Evolutionary conservation across 257 asterid species (phyloP).

Genomic region (Galeopsis tetrahit): DNA sequence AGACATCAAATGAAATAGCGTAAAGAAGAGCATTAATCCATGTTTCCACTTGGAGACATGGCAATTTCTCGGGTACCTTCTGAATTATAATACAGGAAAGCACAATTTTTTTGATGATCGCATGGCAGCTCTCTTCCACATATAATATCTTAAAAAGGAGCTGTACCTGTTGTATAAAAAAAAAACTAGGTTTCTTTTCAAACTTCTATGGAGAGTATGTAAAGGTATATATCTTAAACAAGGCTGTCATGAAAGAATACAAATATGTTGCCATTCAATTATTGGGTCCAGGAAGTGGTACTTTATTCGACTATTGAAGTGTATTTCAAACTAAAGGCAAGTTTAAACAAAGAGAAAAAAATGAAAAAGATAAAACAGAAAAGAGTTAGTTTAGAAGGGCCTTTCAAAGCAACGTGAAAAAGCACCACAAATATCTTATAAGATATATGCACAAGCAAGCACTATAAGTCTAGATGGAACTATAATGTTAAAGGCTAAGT

Average conservation of each 20-base stretch:
- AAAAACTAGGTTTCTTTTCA: neutral
- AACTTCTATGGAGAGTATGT: neutral
- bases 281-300: neutral
- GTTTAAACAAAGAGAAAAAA: neutral
- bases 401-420: neutral
- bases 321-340: neutral
- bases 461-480: neutral
- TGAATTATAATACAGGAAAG: no score
- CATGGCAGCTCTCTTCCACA: neutral
- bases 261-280: neutral
- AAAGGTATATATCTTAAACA: neutral
- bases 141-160: neutral
- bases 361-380: no score
- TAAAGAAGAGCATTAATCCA: neutral
- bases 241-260: neutral
- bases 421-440: neutral
- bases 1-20: neutral
- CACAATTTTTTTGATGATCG: neutral
- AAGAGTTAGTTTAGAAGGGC: conserved; percentile 2
- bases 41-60: neutral
- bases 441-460: neutral
- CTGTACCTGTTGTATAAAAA: neutral
- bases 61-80: neutral
- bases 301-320: neutral
- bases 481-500: neutral